Base-by-base conservation (phyloP, 2,329 filamentous ascomycete species). In the Sporothrix pseudoabietina region DNA sequence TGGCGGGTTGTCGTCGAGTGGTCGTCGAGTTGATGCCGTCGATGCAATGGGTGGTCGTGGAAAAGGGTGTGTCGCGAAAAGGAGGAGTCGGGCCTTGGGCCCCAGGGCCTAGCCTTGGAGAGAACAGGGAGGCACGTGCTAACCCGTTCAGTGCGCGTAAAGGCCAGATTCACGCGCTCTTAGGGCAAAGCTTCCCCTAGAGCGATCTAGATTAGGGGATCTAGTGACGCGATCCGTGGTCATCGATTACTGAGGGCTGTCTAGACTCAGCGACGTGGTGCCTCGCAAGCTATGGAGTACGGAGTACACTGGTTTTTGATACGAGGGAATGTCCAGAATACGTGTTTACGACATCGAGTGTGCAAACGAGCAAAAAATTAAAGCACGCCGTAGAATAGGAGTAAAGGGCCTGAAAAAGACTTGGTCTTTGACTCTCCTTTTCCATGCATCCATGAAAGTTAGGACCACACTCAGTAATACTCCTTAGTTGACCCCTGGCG, bases 51-150 rank as follows among this genome's bases (percentile, higher is more conserved):
- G 69, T 47, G 12, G 61, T 26, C 14, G 69, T 39, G 10, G 41
- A 35, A 47, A 35, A 14, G 47, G 69, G 55, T 41, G 8, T 16
- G 52, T 44, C 39, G 54, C 26, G 54, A 47, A 26, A 71, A 59
- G 44, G 69, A 54, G 16, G 44, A 49, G 22, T n/a, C n/a, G 41
- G 52, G 39, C 47, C 26, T 54, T 59, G 55, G 16, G 47, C 26
- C 2, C 26, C 26, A 26, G 26, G 26, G 26, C 26, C 2, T 26
- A 26, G 2, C 52, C 16, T 49, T 49, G 44, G 41, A 47, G n/a
- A 22, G 55, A 35, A 14, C 61, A 44, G 35, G n/a, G 12, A 6
- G 55, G 69, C 69, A 71, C 69, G 69, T 71, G 69, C 69, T 32
- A 70, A 52, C n/a, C 68, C 52, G 52, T 70, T 16, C 61, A 65